Percentiles rank a stretch among this genome's conserved stretches.
Evolutionary conservation across 2,329 filamentous ascomycete species (phyloP).

Genomic region (Aspergillus fischeri): DNA sequence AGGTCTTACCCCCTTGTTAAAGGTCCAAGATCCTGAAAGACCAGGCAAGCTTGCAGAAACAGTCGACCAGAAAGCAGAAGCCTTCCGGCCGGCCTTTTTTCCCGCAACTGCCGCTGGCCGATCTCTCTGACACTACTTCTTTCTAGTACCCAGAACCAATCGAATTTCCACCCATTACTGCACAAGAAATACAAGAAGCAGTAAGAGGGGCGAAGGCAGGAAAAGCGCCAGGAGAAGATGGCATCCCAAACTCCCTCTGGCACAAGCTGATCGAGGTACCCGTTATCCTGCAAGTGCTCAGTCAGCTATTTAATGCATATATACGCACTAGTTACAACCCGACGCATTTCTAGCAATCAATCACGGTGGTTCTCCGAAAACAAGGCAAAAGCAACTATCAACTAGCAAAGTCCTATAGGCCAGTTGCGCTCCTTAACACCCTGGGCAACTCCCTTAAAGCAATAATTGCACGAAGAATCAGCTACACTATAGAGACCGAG

Average conservation of each 20-base stretch:
- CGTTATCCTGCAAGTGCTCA: neutral
- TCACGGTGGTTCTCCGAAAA: too few relatives aligned
- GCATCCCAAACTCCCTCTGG: neutral
- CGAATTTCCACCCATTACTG: neutral
- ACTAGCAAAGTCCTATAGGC: too few relatives aligned
- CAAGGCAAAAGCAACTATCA: too few relatives aligned
- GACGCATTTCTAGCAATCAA: too few relatives aligned
- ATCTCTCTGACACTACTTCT: neutral
- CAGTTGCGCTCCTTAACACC: too few relatives aligned
- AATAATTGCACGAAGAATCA: too few relatives aligned
- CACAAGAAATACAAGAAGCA: too few relatives aligned
- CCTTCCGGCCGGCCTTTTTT: neutral
- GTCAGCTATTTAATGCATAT: neutral
- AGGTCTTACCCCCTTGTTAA: slow-evolving; percentile 8
- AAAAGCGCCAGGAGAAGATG: too few relatives aligned
- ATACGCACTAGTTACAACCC: too few relatives aligned
- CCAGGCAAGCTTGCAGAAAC: neutral
- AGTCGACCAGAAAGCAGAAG: neutral
- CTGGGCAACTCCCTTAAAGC: too few relatives aligned
- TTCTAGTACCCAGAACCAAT: neutral
- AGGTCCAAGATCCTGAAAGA: neutral
- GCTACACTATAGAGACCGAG: too few relatives aligned
- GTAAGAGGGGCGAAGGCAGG: too few relatives aligned
- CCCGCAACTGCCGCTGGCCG: neutral
- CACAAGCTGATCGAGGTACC: neutral